A percentile compares a stretch with the other conserved stretches of the same genome.
phyloP scores from a whole-genome alignment of 139 green algal genomes.

The Chlamydomonas applanata region DNA sequence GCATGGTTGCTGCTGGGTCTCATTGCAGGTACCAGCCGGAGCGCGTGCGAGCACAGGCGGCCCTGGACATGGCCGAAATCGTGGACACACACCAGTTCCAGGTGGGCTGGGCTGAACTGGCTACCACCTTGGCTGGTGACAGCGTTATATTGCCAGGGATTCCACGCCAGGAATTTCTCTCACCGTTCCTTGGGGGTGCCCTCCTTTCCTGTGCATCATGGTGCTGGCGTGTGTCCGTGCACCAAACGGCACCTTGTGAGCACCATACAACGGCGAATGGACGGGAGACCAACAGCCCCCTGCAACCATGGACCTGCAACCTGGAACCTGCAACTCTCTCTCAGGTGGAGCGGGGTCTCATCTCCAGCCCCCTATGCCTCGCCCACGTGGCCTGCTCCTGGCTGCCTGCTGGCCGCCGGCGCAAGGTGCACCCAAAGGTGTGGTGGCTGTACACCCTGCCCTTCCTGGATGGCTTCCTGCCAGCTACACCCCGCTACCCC shows the following conservation, averaged over 20 bases:
- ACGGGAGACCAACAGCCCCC: not conserved
- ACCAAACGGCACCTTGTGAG: no score
- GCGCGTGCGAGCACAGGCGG: not conserved
- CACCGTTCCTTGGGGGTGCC: no score
- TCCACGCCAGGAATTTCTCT: no score
- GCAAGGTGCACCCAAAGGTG: no score
- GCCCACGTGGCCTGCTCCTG: not conserved
- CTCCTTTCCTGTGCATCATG: not conserved
- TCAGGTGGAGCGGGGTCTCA: not conserved
- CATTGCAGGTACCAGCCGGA: slow-evolving; percentile 1
- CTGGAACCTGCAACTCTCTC: not conserved
- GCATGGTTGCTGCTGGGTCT: no score
- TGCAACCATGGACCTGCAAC: not conserved
- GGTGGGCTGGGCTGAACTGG: not conserved
- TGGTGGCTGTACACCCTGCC: no score
- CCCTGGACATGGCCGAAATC: not conserved
- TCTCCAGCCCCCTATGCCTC: not conserved
- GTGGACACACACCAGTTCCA: slow-evolving; percentile 4
- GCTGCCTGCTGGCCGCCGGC: no score
- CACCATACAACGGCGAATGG: not conserved
- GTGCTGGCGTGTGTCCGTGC: no score
- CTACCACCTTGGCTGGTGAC: not conserved
- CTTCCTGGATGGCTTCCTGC: no score
- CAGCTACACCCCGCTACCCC: no score
- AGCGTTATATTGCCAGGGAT: not conserved